Evolutionary conservation across 148 eudicot species (phyloP).

Genomic region (Cornus controversa): DNA sequence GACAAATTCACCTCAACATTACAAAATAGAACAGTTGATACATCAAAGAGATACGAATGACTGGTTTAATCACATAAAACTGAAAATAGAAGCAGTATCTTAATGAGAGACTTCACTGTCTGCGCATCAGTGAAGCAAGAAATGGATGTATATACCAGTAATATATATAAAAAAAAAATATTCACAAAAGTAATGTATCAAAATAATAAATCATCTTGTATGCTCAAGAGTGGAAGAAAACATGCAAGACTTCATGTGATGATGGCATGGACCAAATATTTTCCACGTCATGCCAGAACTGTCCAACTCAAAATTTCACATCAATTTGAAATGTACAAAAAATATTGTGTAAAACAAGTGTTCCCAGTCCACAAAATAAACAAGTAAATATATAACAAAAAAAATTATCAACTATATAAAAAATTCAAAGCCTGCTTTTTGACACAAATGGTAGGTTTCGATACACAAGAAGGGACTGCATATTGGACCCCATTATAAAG

Average conservation of each 20-base stretch:
- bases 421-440: not conserved
- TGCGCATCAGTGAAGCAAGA: not conserved
- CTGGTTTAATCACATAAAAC: no score
- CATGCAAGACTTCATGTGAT: not conserved
- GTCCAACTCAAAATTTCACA: not conserved
- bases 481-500: no score
- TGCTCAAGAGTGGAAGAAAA: not conserved
- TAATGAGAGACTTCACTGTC: not conserved
- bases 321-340: not conserved
- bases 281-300: not conserved
- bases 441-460: not conserved
- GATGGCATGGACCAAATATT: not conserved
- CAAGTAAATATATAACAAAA: no score
- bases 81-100: no score
- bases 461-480: not conserved
- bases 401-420: not conserved
- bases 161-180: no score
- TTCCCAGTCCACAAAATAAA: not conserved
- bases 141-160: not conserved
- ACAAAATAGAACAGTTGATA: not conserved
- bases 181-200: not conserved
- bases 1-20: not conserved
- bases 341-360: not conserved
- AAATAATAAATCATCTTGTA: no score
- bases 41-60: not conserved